Percentiles rank a stretch among this genome's conserved stretches.
Conservation (phyloP, 2,329 filamentous ascomycete genomes). For the Balansia obtecta region DNA sequence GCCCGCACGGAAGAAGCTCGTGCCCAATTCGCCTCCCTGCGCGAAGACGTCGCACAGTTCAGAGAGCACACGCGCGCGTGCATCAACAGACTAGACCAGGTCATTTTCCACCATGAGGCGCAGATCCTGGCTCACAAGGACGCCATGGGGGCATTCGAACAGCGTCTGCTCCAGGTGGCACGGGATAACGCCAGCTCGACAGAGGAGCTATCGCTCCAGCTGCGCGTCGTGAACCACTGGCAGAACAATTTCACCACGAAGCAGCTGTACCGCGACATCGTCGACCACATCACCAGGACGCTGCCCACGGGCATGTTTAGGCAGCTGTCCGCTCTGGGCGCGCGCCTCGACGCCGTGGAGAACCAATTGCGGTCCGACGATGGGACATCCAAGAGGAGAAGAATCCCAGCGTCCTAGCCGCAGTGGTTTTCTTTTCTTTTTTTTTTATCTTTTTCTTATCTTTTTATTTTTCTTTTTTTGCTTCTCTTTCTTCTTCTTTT, state of each 20-base stretch:
- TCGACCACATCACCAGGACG: slow-evolving; percentile 22
- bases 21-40: slow-evolving; percentile 2
- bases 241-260: slow-evolving; percentile 37
- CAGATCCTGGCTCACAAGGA: background rate
- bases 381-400: background rate
- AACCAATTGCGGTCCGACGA: background rate
- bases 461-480: no score
- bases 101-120: background rate
- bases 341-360: slow-evolving; percentile 14
- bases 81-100: background rate
- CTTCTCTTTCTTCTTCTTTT: no score
- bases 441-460: no score
- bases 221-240: slow-evolving; percentile 30
- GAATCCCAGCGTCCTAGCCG: background rate
- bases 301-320: slow-evolving; percentile 11
- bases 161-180: background rate
- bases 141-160: slow-evolving; percentile 1
- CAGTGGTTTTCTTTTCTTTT: no score
- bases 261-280: slow-evolving; percentile 27
- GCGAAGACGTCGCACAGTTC: slow-evolving; percentile 1
- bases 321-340: slow-evolving; percentile 11
- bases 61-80: background rate
- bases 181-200: slow-evolving; percentile 3
- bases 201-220: slow-evolving; percentile 21
- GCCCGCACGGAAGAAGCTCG: slow-evolving; percentile 5